These are phyloP conservation scores for Wickerhamiella alocasiicola DNA, from an alignment of 805 yeast genomes.

Conservation along the genomic window DNA sequence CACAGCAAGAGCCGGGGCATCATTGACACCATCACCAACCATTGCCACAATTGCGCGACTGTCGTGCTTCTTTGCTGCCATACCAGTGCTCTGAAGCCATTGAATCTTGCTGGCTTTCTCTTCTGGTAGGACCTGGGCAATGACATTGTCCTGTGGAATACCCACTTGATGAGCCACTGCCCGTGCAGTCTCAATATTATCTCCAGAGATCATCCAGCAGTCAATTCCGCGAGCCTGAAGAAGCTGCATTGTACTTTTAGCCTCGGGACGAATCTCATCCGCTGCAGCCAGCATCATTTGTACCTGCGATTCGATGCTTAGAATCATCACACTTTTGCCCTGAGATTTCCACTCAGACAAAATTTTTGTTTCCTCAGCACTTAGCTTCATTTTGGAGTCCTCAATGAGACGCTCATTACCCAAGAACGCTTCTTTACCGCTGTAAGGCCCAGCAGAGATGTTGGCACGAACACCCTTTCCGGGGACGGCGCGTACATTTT, in stretches of 20 bases:
- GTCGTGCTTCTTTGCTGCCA: constrained; percentile 17
- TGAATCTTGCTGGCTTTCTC: constrained; percentile 53
- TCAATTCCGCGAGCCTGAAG: constrained; percentile 35
- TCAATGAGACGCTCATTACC: constrained; percentile 52
- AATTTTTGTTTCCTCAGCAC: constrained; percentile 27
- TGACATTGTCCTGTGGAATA: constrained; percentile 51
- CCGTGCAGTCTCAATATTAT: constrained; percentile 94
- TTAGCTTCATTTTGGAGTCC: constrained; percentile 35
- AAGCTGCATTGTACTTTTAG: constrained; percentile 37
- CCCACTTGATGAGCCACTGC: constrained; percentile 92
- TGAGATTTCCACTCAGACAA: constrained; percentile 45
- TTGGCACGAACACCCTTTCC: constrained; percentile 20
- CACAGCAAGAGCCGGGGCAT: constrained; percentile 64
- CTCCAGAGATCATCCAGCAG: constrained; percentile 95
- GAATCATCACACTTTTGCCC: constrained; percentile 51
- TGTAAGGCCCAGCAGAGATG: constrained; percentile 14
- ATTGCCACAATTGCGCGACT: constrained; percentile 40
- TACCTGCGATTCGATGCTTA: constrained; percentile 33
- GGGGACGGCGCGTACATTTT: constrained; percentile 13
- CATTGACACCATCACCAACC: constrained; percentile 80
- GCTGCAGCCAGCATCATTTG: constrained; percentile 40
- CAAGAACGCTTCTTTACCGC: constrained; percentile 22
- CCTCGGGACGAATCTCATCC: constrained; percentile 43
- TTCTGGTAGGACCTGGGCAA: constrained; percentile 62
- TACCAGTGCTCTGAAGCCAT: constrained; percentile 39